phyloP scores from a whole-genome alignment of 176 grass and related monocot genomes.

The Cymbopogon citratus region DNA sequence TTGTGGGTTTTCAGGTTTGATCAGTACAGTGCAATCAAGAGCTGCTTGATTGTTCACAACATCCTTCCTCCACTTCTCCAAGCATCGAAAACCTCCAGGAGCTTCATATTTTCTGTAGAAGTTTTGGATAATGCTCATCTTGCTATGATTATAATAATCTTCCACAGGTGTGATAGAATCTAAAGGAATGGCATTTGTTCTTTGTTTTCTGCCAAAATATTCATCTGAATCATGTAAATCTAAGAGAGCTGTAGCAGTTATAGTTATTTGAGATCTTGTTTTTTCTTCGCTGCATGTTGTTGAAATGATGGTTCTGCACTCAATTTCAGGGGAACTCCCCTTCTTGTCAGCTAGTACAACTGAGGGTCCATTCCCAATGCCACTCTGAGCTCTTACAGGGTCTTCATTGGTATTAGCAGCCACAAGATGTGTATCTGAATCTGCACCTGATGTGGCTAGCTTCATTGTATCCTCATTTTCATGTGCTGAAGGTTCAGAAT shows the following conservation, averaged over 20 bases:
- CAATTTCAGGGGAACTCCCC: not conserved
- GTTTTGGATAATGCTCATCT: not conserved
- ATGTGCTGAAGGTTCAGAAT: not conserved
- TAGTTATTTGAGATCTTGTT: not conserved
- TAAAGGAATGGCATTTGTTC: slow-evolving; percentile 2
- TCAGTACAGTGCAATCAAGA: slow-evolving; percentile 18
- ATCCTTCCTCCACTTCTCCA: slow-evolving; percentile 30
- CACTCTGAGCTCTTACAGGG: not conserved
- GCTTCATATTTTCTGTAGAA: slow-evolving; percentile 12
- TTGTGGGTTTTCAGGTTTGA: slow-evolving; percentile 4
- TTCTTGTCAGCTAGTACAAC: not conserved
- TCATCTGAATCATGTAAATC: slow-evolving; percentile 24
- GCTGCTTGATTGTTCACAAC: not conserved
- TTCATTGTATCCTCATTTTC: not conserved
- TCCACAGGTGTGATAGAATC: not conserved
- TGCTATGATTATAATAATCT: not conserved
- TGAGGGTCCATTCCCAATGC: not conserved
- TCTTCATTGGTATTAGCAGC: slow-evolving; percentile 11
- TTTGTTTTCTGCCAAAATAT: slow-evolving; percentile 24
- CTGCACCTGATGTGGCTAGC: not conserved
- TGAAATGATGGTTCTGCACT: not conserved
- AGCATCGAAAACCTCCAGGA: slow-evolving; percentile 27
- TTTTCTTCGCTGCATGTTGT: not conserved
- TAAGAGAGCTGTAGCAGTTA: not conserved
- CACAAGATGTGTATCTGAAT: slow-evolving; percentile 8